These are phyloP conservation scores for Salicornia ramosissima DNA, from an alignment of 148 eudicot species.

Conservation along the genomic window DNA sequence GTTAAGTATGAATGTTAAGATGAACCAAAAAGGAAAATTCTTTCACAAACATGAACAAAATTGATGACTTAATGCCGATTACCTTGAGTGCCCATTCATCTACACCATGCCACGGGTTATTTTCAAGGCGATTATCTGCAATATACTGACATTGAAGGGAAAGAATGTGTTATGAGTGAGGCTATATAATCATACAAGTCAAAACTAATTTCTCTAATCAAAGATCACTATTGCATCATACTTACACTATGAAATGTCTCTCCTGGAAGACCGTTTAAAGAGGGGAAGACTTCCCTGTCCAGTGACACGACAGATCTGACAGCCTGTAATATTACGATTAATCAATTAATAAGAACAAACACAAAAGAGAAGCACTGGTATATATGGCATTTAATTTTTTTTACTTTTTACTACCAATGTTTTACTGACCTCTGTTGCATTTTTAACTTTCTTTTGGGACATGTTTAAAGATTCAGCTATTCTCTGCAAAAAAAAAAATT, in stretches of 20 bases:
- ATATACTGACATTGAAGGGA: conserved; percentile 53
- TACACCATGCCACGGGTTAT: conserved; percentile 80
- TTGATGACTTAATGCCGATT: conserved; percentile 9
- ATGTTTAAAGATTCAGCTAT: conserved; percentile 81
- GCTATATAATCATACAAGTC: background rate
- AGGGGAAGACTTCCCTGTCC: conserved; percentile 80
- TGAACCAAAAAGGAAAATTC: background rate
- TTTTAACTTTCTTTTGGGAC: conserved; percentile 81
- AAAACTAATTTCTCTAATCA: background rate
- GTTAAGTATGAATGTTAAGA: too few relatives aligned
- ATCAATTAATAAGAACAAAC: conserved; percentile 13
- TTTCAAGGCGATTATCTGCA: conserved; percentile 74
- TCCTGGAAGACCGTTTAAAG: conserved; percentile 80
- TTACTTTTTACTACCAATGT: background rate
- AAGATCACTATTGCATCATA: background rate
- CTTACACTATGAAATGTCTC: conserved; percentile 87
- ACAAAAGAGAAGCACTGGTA: background rate
- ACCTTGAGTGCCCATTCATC: conserved; percentile 84
- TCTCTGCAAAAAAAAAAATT: conserved; percentile 39
- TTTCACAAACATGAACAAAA: background rate
- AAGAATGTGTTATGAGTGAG: conserved; percentile 3
- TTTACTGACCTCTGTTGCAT: conserved; percentile 78
- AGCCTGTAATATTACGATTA: conserved; percentile 44
- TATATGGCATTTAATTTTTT: background rate
- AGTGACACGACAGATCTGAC: conserved; percentile 66